Evolutionary conservation across 352 stramenopile species (phyloP).

Genomic region (Phytophthora kernoviae): DNA sequence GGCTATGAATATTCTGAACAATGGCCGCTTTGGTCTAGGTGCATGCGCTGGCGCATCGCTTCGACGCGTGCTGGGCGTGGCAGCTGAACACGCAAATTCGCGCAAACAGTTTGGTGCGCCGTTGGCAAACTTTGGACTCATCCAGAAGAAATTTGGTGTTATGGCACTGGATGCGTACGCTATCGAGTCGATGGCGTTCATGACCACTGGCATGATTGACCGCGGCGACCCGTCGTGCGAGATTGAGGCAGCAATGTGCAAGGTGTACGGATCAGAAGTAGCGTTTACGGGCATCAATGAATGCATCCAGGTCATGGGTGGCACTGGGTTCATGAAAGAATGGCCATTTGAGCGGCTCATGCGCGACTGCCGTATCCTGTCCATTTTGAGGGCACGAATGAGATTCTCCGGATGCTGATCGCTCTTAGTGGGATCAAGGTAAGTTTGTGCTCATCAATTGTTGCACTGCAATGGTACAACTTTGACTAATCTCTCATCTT

Average conservation of each 20-base stretch:
- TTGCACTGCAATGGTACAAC: conserved; percentile 5
- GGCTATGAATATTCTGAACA: conserved; percentile 94
- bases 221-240: conserved; percentile 84
- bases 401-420: conserved; percentile 93
- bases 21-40: conserved; percentile 90
- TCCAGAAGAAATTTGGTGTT: conserved; percentile 90
- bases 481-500: conserved; percentile 14
- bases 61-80: conserved; percentile 66
- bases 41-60: conserved; percentile 75
- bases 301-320: conserved; percentile 89
- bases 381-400: conserved; percentile 93
- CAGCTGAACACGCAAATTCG: conserved; percentile 75
- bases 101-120: conserved; percentile 84
- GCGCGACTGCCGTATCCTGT: conserved; percentile 90
- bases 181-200: conserved; percentile 90
- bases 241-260: conserved; percentile 90
- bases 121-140: conserved; percentile 79
- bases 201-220: conserved; percentile 91
- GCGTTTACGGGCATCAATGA: conserved; percentile 88
- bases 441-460: conserved; percentile 28
- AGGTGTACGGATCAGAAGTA: conserved; percentile 88
- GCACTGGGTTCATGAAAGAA: conserved; percentile 92
- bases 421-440: conserved; percentile 83
- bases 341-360: conserved; percentile 92
- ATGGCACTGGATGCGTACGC: conserved; percentile 85